A percentile compares a stretch with the other conserved stretches of the same genome.
Conservation (phyloP, 257 asterid species). For the Solanum phureja region DNA sequence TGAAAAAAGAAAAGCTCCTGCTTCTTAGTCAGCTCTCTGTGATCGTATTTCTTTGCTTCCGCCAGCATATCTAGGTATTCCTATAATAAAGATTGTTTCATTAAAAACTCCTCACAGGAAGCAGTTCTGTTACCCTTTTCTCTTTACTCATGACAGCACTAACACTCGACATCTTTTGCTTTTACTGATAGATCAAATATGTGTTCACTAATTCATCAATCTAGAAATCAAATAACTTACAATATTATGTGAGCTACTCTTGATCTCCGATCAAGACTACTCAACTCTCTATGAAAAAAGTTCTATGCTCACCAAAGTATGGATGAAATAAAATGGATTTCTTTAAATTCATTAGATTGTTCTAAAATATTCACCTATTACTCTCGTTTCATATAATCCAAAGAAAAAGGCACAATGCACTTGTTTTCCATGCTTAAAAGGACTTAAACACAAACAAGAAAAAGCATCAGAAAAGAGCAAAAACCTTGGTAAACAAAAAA, state of each 20-base stretch:
- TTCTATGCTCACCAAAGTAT: not conserved
- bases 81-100: slow-evolving; percentile 28
- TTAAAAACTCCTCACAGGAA: slow-evolving; percentile 8
- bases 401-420: not conserved
- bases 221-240: not conserved
- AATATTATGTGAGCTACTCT: not conserved
- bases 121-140: not conserved
- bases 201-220: not conserved
- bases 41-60: slow-evolving; percentile 98
- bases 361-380: not conserved
- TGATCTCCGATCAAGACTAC: not conserved
- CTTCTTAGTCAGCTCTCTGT: slow-evolving; percentile 89
- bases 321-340: not conserved
- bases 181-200: not conserved
- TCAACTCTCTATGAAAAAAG: not conserved
- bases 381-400: not conserved
- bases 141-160: not conserved
- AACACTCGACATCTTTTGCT: not conserved
- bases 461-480: not conserved
- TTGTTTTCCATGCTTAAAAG: not conserved
- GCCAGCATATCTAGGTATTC: slow-evolving; percentile 78
- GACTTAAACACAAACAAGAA: not conserved
- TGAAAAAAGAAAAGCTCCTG: slow-evolving; percentile 99
- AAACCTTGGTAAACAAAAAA: not conserved
- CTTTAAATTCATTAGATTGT: not conserved